Evolutionary conservation across 805 yeast genomes (phyloP).

Genomic region (Sugiyamaella chiloensis): DNA sequence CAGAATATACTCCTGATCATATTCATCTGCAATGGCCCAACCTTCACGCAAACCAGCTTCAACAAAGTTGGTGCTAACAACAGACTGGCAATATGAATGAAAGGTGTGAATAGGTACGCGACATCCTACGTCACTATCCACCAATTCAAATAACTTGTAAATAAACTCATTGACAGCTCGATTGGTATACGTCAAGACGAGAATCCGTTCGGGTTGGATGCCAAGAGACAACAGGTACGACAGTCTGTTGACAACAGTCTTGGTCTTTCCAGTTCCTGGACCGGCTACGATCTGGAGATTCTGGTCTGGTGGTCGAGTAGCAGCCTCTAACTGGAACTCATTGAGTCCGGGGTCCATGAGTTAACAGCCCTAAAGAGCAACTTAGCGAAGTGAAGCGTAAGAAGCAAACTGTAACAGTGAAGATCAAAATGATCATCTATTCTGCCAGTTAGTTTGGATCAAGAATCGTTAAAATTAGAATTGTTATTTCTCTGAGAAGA

Average conservation of each 20-base stretch:
- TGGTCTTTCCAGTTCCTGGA: constrained; percentile 78
- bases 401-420: neutral
- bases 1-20: constrained; percentile 15
- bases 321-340: constrained; percentile 23
- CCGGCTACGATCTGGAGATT: constrained; percentile 55
- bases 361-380: constrained; percentile 11
- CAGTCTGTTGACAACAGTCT: constrained; percentile 74
- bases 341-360: no score
- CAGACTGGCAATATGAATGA: constrained; percentile 75
- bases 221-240: constrained; percentile 52
- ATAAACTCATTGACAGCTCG: constrained; percentile 86
- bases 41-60: constrained; percentile 50
- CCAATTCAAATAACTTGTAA: constrained; percentile 46
- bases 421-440: neutral
- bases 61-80: constrained; percentile 51
- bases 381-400: neutral
- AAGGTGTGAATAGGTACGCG: constrained; percentile 75
- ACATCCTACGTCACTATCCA: constrained; percentile 36
- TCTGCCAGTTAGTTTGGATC: neutral
- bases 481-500: no score
- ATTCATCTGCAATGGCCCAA: constrained; percentile 19
- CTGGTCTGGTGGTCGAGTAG: constrained; percentile 9
- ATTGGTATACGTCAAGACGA: constrained; percentile 90
- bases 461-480: no score
- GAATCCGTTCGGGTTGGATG: constrained; percentile 58